phyloP scores from a whole-genome alignment of 306 rosid genomes.

The Coriaria nepalensis region DNA sequence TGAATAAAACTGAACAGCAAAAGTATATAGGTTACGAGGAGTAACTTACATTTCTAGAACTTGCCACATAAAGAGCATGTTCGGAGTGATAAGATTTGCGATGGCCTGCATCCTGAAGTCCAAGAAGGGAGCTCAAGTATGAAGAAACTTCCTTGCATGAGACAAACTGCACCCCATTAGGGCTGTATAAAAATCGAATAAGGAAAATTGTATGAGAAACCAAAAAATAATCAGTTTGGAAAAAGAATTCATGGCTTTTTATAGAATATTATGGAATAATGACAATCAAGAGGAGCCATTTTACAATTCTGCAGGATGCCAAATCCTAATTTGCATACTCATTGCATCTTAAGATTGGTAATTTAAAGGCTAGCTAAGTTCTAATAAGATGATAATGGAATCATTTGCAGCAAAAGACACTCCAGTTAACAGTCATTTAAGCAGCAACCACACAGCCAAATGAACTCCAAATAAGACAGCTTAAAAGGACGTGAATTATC shows the following conservation, averaged over 20 bases:
- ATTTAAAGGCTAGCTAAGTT: too few relatives aligned
- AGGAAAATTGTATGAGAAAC: conserved; percentile 25
- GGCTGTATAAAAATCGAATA: conserved; percentile 48
- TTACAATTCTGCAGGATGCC: not conserved
- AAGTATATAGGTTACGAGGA: conserved; percentile 5
- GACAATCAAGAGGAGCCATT: too few relatives aligned
- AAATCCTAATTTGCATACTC: not conserved
- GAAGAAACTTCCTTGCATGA: conserved; percentile 59
- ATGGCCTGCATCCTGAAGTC: conserved; percentile 21
- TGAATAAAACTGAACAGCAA: conserved; percentile 7
- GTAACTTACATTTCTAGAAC: conserved; percentile 41
- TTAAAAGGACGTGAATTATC: too few relatives aligned
- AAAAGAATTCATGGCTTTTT: not conserved
- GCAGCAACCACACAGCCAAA: too few relatives aligned
- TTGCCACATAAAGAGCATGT: conserved; percentile 23
- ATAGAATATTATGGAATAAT: too few relatives aligned
- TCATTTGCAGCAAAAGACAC: too few relatives aligned
- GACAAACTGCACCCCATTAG: conserved; percentile 62
- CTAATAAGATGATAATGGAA: too few relatives aligned
- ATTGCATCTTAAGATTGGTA: too few relatives aligned
- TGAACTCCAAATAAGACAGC: too few relatives aligned
- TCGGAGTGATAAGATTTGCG: conserved; percentile 22
- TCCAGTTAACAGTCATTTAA: too few relatives aligned
- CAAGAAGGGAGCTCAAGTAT: conserved; percentile 33
- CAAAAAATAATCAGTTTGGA: conserved; percentile 10